Evolutionary conservation across 2,329 filamentous ascomycete species (phyloP).

Genomic region (Aspergillus fischeri): DNA sequence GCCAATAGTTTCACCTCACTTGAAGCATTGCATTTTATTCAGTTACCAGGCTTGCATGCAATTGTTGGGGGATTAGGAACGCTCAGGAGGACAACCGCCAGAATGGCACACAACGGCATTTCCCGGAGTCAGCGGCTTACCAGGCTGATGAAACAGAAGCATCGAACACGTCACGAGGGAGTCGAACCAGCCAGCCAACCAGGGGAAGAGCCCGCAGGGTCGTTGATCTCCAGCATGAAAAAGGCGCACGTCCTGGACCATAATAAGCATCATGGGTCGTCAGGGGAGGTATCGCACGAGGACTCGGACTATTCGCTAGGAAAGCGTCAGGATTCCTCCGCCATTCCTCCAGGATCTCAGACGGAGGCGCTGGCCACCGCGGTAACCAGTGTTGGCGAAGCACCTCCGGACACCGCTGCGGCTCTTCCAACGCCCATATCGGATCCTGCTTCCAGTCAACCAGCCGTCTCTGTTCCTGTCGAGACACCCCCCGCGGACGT

Average conservation of each 20-base stretch:
- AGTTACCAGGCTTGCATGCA: neutral
- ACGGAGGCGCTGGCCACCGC: neutral
- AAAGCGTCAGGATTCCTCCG: slow-evolving; percentile 1
- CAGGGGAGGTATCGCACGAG: neutral
- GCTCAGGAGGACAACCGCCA: neutral
- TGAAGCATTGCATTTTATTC: neutral
- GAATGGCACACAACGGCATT: slow-evolving; percentile 17
- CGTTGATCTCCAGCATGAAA: neutral
- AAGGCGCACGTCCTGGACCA: neutral
- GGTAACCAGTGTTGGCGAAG: slow-evolving; percentile 1
- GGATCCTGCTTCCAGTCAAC: neutral
- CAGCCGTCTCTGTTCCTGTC: neutral
- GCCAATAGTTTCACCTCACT: neutral
- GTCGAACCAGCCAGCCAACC: neutral
- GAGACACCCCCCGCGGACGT: slow-evolving; percentile 6
- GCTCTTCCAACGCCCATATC: neutral
- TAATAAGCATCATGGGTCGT: neutral
- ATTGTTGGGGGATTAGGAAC: neutral
- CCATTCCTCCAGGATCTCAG: neutral
- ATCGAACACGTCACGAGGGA: neutral
- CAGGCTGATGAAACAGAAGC: slow-evolving; percentile 10
- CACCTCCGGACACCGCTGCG: neutral
- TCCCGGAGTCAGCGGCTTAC: slow-evolving; percentile 9
- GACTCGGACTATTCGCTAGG: neutral
- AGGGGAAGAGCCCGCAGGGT: neutral